Percentiles rank a stretch among this genome's conserved stretches.
These are phyloP conservation scores for Candida qinlingensis DNA, from an alignment of 805 yeast genomes.

Conservation along the genomic window DNA sequence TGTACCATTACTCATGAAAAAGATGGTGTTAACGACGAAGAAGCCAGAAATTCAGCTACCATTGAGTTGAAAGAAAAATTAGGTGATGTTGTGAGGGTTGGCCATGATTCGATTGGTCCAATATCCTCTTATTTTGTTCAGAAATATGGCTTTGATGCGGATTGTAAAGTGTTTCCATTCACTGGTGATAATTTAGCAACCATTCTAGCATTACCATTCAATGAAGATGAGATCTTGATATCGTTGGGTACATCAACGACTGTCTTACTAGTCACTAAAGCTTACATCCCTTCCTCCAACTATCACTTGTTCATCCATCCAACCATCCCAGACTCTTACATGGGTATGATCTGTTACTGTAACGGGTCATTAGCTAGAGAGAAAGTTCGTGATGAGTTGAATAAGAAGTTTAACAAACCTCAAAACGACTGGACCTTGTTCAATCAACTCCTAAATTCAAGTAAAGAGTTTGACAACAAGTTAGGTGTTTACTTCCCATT, in stretches of 20 bases:
- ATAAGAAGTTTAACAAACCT: conserved; percentile 33
- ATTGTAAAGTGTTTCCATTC: conserved; percentile 65
- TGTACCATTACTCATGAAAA: conserved; percentile 28
- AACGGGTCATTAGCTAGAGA: conserved; percentile 89
- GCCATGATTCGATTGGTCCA: conserved; percentile 42
- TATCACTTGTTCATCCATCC: conserved; percentile 89
- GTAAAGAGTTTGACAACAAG: conserved; percentile 31
- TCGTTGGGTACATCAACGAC: conserved; percentile 94
- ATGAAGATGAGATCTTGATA: conserved; percentile 69
- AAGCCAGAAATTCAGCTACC: conserved; percentile 6
- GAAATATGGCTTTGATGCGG: conserved; percentile 55
- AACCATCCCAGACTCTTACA: conserved; percentile 64
- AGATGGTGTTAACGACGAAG: conserved; percentile 18
- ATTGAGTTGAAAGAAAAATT: conserved; percentile 43
- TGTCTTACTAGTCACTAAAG: conserved; percentile 71
- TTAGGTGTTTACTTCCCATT: conserved; percentile 82
- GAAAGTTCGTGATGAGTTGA: conserved; percentile 58
- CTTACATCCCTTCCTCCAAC: conserved; percentile 70
- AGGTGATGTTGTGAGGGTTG: conserved; percentile 47
- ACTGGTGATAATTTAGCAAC: conserved; percentile 94
- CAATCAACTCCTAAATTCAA: conserved; percentile 45
- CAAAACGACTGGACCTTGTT: conserved; percentile 55
- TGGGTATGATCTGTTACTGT: conserved; percentile 95
- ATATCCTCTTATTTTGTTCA: conserved; percentile 56
- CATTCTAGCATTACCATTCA: conserved; percentile 72